A percentile compares a stretch with the other conserved stretches of the same genome.
These are phyloP conservation scores for Candida cerambycidarum DNA, from an alignment of 805 yeast species.

Conservation along the genomic window DNA sequence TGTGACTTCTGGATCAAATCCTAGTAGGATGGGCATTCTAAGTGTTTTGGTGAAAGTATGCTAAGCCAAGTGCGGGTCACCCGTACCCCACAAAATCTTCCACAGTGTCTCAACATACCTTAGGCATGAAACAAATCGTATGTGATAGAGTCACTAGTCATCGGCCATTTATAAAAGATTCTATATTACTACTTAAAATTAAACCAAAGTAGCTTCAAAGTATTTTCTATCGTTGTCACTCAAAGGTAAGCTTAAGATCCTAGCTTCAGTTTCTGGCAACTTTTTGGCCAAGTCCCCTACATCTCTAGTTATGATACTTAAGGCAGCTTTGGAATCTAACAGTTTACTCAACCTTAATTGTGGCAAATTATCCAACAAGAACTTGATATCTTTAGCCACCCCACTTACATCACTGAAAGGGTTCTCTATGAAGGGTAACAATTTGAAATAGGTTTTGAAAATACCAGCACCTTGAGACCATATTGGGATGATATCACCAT, in stretches of 20 bases:
- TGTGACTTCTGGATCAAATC: too few species aligned
- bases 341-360: slow-evolving; percentile 27
- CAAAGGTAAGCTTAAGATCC: slow-evolving; percentile 36
- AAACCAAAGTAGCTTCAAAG: too few species aligned
- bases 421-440: slow-evolving; percentile 17
- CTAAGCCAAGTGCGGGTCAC: too few species aligned
- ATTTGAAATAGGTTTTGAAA: slow-evolving; percentile 49
- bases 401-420: neutral
- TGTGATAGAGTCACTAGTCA: too few species aligned
- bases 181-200: too few species aligned
- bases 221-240: slow-evolving; percentile 48
- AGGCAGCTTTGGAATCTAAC: slow-evolving; percentile 47
- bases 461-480: slow-evolving; percentile 63
- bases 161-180: too few species aligned
- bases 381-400: slow-evolving; percentile 22
- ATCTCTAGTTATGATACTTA: slow-evolving; percentile 51
- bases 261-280: slow-evolving; percentile 5
- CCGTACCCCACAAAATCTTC: too few species aligned
- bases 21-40: too few species aligned
- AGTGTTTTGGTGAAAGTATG: too few species aligned
- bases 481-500: slow-evolving; percentile 36
- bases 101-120: too few species aligned
- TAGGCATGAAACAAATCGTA: too few species aligned
- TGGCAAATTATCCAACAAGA: slow-evolving; percentile 48
- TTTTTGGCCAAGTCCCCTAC: slow-evolving; percentile 44